Conservation (phyloP, 495 filamentous ascomycete genomes). For the Xylaria telfairii region DNA sequence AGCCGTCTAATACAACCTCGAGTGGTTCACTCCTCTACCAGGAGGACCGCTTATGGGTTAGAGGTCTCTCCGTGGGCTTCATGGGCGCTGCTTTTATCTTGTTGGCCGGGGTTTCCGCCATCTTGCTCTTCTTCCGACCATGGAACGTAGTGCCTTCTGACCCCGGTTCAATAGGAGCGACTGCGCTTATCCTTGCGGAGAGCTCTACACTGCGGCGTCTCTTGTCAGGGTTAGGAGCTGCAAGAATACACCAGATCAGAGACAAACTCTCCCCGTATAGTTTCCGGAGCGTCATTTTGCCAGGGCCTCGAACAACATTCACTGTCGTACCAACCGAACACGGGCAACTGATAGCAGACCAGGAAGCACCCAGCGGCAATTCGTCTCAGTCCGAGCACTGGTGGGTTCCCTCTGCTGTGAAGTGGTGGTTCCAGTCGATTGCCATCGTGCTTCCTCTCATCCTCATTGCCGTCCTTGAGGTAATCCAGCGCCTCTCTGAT, state of each 20-base stretch:
- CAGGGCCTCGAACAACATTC: constrained; percentile 2
- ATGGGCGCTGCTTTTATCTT: constrained; percentile 24
- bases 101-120: constrained; percentile 15
- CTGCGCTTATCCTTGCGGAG: constrained; percentile 24
- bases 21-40: constrained; percentile 18
- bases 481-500: constrained; percentile 26
- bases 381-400: not conserved
- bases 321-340: constrained; percentile 19
- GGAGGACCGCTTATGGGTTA: constrained; percentile 22
- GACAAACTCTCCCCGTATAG: constrained; percentile 12
- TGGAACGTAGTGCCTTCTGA: constrained; percentile 18
- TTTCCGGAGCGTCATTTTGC: constrained; percentile 8
- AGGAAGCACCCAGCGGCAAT: not conserved
- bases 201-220: constrained; percentile 16
- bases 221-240: constrained; percentile 10
- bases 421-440: constrained; percentile 17
- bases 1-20: constrained; percentile 21
- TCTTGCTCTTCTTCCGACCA: constrained; percentile 20
- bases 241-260: constrained; percentile 5
- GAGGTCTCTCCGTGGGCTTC: constrained; percentile 24
- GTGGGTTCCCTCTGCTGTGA: constrained; percentile 23
- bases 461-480: constrained; percentile 23
- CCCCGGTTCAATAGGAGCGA: constrained; percentile 23
- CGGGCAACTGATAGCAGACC: not conserved
- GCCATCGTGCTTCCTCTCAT: constrained; percentile 18